Conservation (phyloP, 2,329 filamentous ascomycete genomes). For the Rhynchosporium secalis region DNA sequence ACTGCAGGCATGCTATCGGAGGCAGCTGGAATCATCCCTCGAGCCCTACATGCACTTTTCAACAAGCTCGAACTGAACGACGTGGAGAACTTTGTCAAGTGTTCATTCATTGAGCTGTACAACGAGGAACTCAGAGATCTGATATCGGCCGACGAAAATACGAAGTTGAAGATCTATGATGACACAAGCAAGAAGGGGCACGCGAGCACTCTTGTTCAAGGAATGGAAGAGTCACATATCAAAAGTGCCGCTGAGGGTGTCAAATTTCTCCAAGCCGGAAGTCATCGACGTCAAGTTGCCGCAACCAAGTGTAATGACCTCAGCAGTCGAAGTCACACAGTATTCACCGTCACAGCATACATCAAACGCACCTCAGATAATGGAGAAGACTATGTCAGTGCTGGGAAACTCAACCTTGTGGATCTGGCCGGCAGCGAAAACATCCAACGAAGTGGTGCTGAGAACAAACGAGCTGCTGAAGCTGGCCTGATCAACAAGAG, state of each 20-base stretch:
- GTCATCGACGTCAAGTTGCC: conserved; percentile 93
- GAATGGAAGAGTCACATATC: conserved; percentile 96
- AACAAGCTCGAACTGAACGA: conserved; percentile 76
- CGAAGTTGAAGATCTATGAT: conserved; percentile 94
- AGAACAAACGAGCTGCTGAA: conserved; percentile 96
- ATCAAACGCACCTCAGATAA: conserved; percentile 79
- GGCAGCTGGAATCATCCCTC: conserved; percentile 90
- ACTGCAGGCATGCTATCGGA: conserved; percentile 83
- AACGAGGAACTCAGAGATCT: conserved; percentile 96
- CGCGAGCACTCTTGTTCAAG: conserved; percentile 83
- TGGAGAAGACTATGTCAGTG: conserved; percentile 86
- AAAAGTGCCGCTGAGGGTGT: conserved; percentile 82
- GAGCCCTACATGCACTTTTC: conserved; percentile 85
- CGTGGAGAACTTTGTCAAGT: conserved; percentile 87
- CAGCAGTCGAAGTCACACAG: conserved; percentile 93
- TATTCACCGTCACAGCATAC: conserved; percentile 93
- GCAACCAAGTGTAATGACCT: conserved; percentile 99
- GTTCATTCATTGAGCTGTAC: conserved; percentile 97
- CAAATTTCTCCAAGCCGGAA: conserved; percentile 83
- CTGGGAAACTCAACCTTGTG: conserved; percentile 93
- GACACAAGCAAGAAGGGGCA: conserved; percentile 86
- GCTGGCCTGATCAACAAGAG: conserved; percentile 98
- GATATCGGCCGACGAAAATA: conserved; percentile 75
- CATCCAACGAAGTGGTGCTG: conserved; percentile 92
- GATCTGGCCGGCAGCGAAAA: conserved; percentile 98